Base-by-base conservation (phyloP, 2,329 filamentous ascomycete species). In the Fusarium dlaminii region DNA sequence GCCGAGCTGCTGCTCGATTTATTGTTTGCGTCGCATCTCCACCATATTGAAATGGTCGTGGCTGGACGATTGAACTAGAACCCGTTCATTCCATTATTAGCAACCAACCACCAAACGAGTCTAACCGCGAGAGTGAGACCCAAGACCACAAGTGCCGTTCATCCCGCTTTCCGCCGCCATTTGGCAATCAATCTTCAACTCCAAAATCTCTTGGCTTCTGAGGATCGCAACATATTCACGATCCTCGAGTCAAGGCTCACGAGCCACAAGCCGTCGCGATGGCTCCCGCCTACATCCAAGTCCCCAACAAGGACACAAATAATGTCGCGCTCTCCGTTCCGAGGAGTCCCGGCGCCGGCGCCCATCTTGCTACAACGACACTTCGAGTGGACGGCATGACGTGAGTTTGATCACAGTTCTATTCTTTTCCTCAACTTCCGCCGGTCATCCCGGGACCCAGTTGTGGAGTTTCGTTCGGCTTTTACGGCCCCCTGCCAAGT, bases 381-480 rank as follows among this genome's bases (percentile, higher is more conserved):
- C 85, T 99, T 69, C 94, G 92, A 79, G 93, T 99, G 45, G 94
- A 93, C 75, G 96, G 96, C 77, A 99, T 93, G 91, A 93, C 91
- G 88, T 90, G 85, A 87, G 87, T 88, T 70, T 24, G 43, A 49
- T 39, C 39, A 51, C 24, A 61, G 20, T 66, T 67, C 56, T 62
- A 60, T 61, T 36, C 20, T 51, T 36, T 55, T 29, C 54, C 46
- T 64, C 40, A 34, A 62, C 40, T 34, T 32, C 46, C 43, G 48
- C 75, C 75, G 75, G 66, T 5, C 45, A 59, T 69, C 34, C 74
- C 77, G 71, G 71, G 62, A 58, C 56, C 66, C 48, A 57, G 62
- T 60, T 45, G 63, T 39, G 61, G 37, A 27, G 34, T 30, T 57
- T 39, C 63, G 66, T 45, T 48, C 59, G 40, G 65, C 45, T 34